Percentiles rank a stretch among this genome's conserved stretches.
Conservation (phyloP, 306 rosid species). For the Castanospermum australe region DNA sequence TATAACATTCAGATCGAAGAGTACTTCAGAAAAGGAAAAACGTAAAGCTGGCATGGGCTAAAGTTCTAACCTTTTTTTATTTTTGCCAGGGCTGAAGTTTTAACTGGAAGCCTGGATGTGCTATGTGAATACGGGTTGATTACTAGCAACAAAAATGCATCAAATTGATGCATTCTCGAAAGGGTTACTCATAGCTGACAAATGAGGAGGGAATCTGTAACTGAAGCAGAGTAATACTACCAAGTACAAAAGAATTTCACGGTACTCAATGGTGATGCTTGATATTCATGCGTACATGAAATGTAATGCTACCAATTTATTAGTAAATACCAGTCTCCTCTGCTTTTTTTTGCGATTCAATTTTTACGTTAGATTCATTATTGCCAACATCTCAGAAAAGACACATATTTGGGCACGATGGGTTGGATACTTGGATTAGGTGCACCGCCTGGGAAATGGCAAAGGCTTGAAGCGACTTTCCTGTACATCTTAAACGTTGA, state of each 20-base stretch:
- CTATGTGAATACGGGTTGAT: too few relatives aligned
- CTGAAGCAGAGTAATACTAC: too few relatives aligned
- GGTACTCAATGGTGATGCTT: too few relatives aligned
- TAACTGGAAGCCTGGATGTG: neutral
- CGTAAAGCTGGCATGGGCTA: neutral
- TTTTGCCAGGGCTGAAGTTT: neutral
- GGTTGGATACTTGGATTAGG: conserved; percentile 35
- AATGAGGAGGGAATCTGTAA: too few relatives aligned
- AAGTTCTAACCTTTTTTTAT: neutral
- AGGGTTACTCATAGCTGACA: too few relatives aligned
- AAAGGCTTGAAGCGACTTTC: conserved; percentile 1
- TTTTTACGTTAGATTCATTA: neutral
- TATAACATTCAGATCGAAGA: neutral
- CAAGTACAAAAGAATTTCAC: too few relatives aligned
- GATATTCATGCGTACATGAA: neutral
- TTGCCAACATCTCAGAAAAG: neutral
- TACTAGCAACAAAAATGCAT: too few relatives aligned
- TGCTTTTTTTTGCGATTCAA: neutral
- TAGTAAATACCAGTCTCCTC: neutral
- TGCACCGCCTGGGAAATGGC: conserved; percentile 1
- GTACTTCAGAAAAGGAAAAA: neutral
- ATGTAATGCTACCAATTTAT: neutral
- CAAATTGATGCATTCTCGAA: too few relatives aligned
- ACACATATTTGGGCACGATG: conserved; percentile 26
- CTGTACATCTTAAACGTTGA: conserved; percentile 5